A percentile compares a stretch with the other conserved stretches of the same genome.
These are phyloP conservation scores for Schwanniomyces occidentalis DNA, from an alignment of 805 yeast species.

Conservation along the genomic window DNA sequence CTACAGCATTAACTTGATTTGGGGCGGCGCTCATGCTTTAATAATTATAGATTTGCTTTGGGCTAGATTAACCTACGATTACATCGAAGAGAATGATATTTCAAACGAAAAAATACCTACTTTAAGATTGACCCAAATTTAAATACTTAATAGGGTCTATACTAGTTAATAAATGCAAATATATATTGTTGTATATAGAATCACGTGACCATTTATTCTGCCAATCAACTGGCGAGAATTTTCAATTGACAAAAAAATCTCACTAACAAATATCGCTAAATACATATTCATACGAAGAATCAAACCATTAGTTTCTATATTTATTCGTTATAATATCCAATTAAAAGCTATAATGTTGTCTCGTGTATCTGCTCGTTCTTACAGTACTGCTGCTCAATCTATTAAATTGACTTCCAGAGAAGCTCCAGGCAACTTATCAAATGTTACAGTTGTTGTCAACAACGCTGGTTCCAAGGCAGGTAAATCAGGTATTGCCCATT, in stretches of 20 bases:
- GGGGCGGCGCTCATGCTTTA: constrained; percentile 68
- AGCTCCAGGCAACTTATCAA: constrained; percentile 66
- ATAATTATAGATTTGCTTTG: constrained; percentile 77
- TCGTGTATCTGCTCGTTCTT: constrained; percentile 43
- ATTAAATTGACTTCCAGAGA: constrained; percentile 57
- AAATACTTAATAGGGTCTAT: constrained; percentile 1
- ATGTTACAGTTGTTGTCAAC: constrained; percentile 72
- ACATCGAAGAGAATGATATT: constrained; percentile 43
- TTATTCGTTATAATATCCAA: constrained; percentile 2
- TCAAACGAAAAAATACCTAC: constrained; percentile 17
- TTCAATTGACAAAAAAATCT: constrained; percentile 7
- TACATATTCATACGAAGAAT: too few species aligned
- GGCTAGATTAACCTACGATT: constrained; percentile 73
- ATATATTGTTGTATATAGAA: background rate
- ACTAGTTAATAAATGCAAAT: background rate
- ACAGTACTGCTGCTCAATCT: constrained; percentile 40
- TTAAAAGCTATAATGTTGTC: constrained; percentile 32
- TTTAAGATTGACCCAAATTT: constrained; percentile 18
- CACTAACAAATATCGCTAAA: background rate
- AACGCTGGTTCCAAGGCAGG: constrained; percentile 81
- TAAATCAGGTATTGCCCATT: constrained; percentile 81
- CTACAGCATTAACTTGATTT: constrained; percentile 87
- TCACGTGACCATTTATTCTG: constrained; percentile 12
- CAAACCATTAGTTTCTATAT: too few species aligned
- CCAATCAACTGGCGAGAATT: constrained; percentile 17